Percentiles rank a stretch among this genome's conserved stretches.
Evolutionary conservation across 768 basidiomycete species (phyloP).

Genomic region (Macrolepiota fuliginosa): DNA sequence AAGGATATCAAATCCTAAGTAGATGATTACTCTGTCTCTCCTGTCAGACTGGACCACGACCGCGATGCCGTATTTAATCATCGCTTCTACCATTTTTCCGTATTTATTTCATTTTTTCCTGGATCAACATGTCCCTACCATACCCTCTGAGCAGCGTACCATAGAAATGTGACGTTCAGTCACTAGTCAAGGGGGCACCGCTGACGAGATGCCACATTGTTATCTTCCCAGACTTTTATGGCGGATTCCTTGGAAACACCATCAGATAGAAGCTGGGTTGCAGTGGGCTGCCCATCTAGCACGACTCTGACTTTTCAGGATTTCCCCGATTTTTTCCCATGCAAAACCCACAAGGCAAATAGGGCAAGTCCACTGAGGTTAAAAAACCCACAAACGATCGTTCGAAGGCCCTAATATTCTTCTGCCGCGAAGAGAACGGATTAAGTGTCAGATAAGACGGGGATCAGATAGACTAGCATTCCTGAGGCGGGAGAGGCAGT

Average conservation of each 20-base stretch:
- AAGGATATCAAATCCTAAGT: not conserved
- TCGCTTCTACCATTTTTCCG: not conserved
- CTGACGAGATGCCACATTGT: not conserved
- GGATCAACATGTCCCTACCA: not conserved
- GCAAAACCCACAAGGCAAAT: not conserved
- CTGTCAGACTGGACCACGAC: not conserved
- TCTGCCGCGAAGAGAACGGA: slow-evolving; percentile 7
- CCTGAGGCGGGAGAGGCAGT: not conserved
- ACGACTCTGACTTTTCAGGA: not conserved
- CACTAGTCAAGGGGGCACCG: not conserved
- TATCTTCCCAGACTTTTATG: not conserved
- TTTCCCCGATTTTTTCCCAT: slow-evolving; percentile 7
- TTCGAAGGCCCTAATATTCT: not conserved
- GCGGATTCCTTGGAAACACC: not conserved
- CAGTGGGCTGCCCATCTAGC: not conserved
- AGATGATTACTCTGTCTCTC: not conserved
- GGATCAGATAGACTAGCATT: not conserved
- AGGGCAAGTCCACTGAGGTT: not conserved
- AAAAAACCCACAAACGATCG: not conserved
- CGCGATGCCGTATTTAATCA: not conserved
- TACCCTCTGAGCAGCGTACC: not conserved
- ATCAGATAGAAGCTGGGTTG: not conserved
- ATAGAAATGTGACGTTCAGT: not conserved
- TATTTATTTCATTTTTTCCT: not conserved
- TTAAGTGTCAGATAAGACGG: slow-evolving; percentile 4